A percentile compares a stretch with the other conserved stretches of the same genome.
phyloP scores from a whole-genome alignment of 1,284 basidiomycete genomes.

The Leccinum discolor region DNA sequence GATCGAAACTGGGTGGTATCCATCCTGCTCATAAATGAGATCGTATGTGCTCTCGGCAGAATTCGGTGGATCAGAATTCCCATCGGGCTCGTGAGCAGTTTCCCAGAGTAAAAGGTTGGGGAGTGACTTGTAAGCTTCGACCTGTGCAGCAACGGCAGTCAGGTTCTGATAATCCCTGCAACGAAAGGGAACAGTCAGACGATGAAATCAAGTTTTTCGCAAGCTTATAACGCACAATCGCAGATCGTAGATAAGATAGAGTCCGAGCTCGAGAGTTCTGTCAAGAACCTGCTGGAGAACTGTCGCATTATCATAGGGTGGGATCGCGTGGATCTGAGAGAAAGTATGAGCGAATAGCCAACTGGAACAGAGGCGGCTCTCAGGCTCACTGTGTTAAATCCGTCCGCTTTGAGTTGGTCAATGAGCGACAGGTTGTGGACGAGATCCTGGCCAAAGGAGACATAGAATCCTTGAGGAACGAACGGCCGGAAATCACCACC shows the following conservation, averaged over 20 bases:
- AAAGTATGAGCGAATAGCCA: not conserved
- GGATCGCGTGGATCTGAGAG: conserved; percentile 30
- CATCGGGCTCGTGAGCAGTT: conserved; percentile 77
- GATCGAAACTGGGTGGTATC: conserved; percentile 75
- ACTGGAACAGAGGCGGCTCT: not conserved
- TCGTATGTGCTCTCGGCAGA: conserved; percentile 57
- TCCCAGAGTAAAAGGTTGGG: conserved; percentile 76
- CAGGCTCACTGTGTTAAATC: conserved; percentile 29
- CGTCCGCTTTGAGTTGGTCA: conserved; percentile 19
- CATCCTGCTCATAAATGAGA: conserved; percentile 65
- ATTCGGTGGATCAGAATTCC: conserved; percentile 60
- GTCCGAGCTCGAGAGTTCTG: conserved; percentile 18
- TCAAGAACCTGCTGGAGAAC: conserved; percentile 24
- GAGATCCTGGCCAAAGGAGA: conserved; percentile 21
- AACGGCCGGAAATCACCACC: conserved; percentile 24
- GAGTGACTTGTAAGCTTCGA: conserved; percentile 61
- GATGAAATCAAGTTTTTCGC: not conserved
- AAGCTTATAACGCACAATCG: conserved; percentile 34
- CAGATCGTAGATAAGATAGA: conserved; percentile 32
- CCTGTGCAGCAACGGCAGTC: conserved; percentile 60
- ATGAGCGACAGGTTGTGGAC: conserved; percentile 23
- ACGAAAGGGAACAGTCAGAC: not conserved
- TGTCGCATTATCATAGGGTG: conserved; percentile 27
- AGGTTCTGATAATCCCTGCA: conserved; percentile 54
- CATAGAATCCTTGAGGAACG: conserved; percentile 33